phyloP scores from a whole-genome alignment of 2,329 filamentous ascomycete species.

The Stagonosporopsis cucurbitacearum region DNA sequence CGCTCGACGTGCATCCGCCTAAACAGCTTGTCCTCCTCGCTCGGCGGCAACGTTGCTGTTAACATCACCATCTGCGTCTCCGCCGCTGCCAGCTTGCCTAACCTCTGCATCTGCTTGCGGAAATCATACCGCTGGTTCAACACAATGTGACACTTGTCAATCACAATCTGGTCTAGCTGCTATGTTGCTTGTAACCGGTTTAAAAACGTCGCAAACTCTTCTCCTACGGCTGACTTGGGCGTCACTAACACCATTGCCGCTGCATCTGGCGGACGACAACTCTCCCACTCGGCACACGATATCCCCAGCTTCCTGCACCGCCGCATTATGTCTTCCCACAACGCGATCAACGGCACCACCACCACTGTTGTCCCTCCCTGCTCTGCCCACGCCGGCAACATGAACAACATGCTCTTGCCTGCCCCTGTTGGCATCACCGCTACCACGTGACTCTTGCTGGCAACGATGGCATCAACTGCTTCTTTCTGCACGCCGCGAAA shows the following conservation, averaged over 20 bases:
- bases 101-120: conserved; percentile 20
- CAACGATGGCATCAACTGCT: neutral
- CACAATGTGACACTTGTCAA: conserved; percentile 29
- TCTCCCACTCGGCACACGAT: conserved; percentile 26
- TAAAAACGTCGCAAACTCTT: conserved; percentile 29
- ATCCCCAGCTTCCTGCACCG: conserved; percentile 11
- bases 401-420: conserved; percentile 1
- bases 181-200: conserved; percentile 22
- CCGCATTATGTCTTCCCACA: neutral
- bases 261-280: conserved; percentile 17
- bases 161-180: conserved; percentile 28
- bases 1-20: neutral
- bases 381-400: neutral
- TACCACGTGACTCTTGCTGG: conserved; percentile 3
- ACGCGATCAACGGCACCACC: neutral
- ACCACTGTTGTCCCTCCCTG: neutral
- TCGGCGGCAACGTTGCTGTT: conserved; percentile 28
- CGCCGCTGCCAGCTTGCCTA: conserved; percentile 20
- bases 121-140: conserved; percentile 23
- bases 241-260: conserved; percentile 32
- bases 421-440: neutral
- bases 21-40: conserved; percentile 7
- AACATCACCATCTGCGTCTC: conserved; percentile 33
- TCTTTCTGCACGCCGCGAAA: neutral
- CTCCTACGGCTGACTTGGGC: conserved; percentile 29